phyloP scores from a whole-genome alignment of 495 filamentous ascomycete genomes.

The Penicillium diatomitis region DNA sequence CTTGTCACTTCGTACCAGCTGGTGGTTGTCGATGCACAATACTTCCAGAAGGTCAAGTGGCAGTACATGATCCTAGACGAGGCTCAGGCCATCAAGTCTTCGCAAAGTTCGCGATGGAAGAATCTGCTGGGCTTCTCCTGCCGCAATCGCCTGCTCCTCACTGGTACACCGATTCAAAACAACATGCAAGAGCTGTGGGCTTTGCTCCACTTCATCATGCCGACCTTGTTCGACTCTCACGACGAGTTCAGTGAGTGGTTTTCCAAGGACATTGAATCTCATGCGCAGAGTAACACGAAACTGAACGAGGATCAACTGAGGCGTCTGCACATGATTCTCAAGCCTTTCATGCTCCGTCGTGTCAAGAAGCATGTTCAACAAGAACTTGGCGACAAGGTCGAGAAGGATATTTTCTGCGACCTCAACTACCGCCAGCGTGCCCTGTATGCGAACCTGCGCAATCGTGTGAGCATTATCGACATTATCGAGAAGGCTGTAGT shows the following conservation, averaged over 20 bases:
- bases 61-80: slow-evolving; percentile 99
- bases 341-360: slow-evolving; percentile 98
- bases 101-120: slow-evolving; percentile 94
- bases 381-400: slow-evolving; percentile 97
- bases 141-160: slow-evolving; percentile 88
- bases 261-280: slow-evolving; percentile 97
- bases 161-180: slow-evolving; percentile 97
- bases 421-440: slow-evolving; percentile 96
- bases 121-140: slow-evolving; percentile 87
- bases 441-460: slow-evolving; percentile 80
- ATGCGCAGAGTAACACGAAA: slow-evolving; percentile 97
- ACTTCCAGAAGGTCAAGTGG: slow-evolving; percentile 98
- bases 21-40: slow-evolving; percentile 88
- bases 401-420: slow-evolving; percentile 92
- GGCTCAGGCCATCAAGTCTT: slow-evolving; percentile 98
- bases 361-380: slow-evolving; percentile 99
- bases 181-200: slow-evolving; percentile 99
- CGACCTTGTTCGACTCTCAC: slow-evolving; percentile 93
- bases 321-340: slow-evolving; percentile 96
- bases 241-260: slow-evolving; percentile 99
- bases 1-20: slow-evolving; percentile 95
- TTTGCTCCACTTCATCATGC: slow-evolving; percentile 98
- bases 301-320: slow-evolving; percentile 95
- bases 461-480: slow-evolving; percentile 98
- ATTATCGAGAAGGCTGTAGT: slow-evolving; percentile 93